Evolutionary conservation across 139 green algal genomes (phyloP), one percentile per base, ranked within the genome.

Genomic region (Mesotaenium endlicherianum): DNA sequence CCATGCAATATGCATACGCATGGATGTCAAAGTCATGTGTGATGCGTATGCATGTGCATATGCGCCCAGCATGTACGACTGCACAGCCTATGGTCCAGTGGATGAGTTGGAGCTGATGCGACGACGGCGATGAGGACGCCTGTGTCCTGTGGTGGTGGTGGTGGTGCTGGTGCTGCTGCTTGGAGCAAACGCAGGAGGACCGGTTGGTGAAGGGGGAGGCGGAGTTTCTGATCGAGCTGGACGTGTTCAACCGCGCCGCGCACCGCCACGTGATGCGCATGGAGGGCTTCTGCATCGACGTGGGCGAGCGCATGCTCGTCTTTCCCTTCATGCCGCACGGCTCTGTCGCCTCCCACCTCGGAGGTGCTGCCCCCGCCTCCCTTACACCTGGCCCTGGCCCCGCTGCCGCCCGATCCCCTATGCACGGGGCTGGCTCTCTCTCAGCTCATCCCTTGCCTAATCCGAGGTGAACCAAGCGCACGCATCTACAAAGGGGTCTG

Each of bases 161-260:
- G n/a, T n/a, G n/a, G n/a, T n/a, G n/a, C n/a, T 59, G 49, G 14
- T 16, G 49, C 14, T 59, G 88, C 84, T 1, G n/a, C n/a, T n/a
- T n/a, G n/a, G n/a, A n/a, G n/a, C n/a, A n/a, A n/a, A n/a, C n/a
- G n/a, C 60, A 77, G 70, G 70, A 77, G 26, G 70, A 77, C 39
- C 55, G 41, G 42, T 58, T 40, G 41, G 40, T 40, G 1, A 40
- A 40, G 16, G 70, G 70, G 20, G 86, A 92, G 34, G 49, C 75
- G 69, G 79, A 92, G 78, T 92, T 92, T 71, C 85, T 88, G 50
- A 80, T 88, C 16, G 89, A 92, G 44, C 84, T 90, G n/a, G 70
- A 57, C 57, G 86, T 85, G 49, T 75, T 92, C 76, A 45, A n/a
- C 67, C 41, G 58, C 0, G 60, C 83, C 1, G 42, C 57, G 6